A percentile compares a stretch with the other conserved stretches of the same genome.
Conservation (phyloP, 805 yeast genomes). For the Candida khao-thaluensis region DNA sequence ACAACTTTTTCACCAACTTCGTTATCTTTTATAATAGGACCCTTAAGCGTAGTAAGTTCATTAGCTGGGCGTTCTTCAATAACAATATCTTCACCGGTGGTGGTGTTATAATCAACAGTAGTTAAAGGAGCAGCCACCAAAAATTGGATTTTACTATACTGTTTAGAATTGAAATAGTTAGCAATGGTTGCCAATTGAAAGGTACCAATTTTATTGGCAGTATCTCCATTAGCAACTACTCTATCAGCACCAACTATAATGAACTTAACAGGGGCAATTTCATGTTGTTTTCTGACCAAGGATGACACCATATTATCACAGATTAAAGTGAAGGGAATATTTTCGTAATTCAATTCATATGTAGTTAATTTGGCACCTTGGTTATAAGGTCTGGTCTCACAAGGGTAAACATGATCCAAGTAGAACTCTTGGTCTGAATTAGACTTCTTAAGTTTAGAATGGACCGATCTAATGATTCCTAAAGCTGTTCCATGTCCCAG, state of each 20-base stretch:
- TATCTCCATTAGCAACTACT: slow-evolving; percentile 88
- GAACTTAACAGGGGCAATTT: slow-evolving; percentile 64
- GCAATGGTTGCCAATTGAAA: slow-evolving; percentile 81
- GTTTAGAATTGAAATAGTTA: slow-evolving; percentile 36
- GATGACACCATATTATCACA: slow-evolving; percentile 92
- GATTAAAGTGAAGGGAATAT: slow-evolving; percentile 82
- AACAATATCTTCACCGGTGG: slow-evolving; percentile 68
- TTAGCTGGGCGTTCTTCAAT: slow-evolving; percentile 85
- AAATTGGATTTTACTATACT: slow-evolving; percentile 53
- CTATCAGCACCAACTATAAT: slow-evolving; percentile 96
- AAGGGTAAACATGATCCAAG: slow-evolving; percentile 73
- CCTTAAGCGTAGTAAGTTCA: slow-evolving; percentile 76
- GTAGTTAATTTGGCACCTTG: slow-evolving; percentile 95
- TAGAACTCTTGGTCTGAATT: slow-evolving; percentile 36
- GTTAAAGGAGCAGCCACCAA: slow-evolving; percentile 95
- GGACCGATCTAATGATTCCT: slow-evolving; percentile 80
- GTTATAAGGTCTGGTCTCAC: slow-evolving; percentile 95
- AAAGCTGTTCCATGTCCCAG: slow-evolving; percentile 97
- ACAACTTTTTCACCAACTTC: slow-evolving; percentile 42
- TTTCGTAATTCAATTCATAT: slow-evolving; percentile 80
- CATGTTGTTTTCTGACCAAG: slow-evolving; percentile 32
- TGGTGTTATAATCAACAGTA: slow-evolving; percentile 71
- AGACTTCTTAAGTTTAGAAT: slow-evolving; percentile 41
- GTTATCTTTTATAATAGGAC: slow-evolving; percentile 38
- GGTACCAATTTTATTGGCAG: slow-evolving; percentile 96